Evolutionary conservation across 768 basidiomycete genomes (phyloP), one percentile per base, ranked within the genome.

Genomic region (Auriscalpium orientale): DNA sequence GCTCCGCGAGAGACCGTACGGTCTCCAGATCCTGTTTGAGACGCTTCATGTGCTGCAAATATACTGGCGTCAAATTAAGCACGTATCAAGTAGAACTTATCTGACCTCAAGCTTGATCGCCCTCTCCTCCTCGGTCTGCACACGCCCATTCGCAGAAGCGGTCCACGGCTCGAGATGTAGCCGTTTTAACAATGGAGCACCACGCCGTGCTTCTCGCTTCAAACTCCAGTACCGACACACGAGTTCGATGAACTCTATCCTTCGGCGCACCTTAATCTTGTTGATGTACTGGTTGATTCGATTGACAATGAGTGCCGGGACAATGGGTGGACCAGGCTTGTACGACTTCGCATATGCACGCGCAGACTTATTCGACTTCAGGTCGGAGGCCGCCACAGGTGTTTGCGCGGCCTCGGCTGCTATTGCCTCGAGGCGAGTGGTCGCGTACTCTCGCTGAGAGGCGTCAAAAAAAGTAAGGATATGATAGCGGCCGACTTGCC

Each of bases 91-190:
- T 16, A 49, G 51, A 50, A 16, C 4, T 37, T 15, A 61, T 63
- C 85, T 15, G 54, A 92, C 94, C 71, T 90, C 84, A 20, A 97
- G 79, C 64, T 91, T 93, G 75, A 83, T 77, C 9, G 75, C 69
- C 70, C 89, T 91, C 58, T 97, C 91, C 58, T 88, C 86, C 18
- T 94, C 90, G 4, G 84, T 90, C 64, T 91, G 79, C 34, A 80
- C 68, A 61, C 81, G 81, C 8, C 73, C 73, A 7, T 77, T 77
- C 16, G 83, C 79, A 44, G 79, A 83, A 3, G 91, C 91, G 1
- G 95, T 98, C 97, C 97, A 98, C 0, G 97, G 95, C 73, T 99
- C 95, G 28, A 98, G 74, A 72, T 99, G 94, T 56, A 99, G 67
- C 53, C 97, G 68, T 71, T 98, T 98, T 61, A 99, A 70, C 58